Percentiles rank a stretch among this genome's conserved stretches.
Conservation (phyloP, 2,329 filamentous ascomycete species). For the Aquanectria penicillioides region DNA sequence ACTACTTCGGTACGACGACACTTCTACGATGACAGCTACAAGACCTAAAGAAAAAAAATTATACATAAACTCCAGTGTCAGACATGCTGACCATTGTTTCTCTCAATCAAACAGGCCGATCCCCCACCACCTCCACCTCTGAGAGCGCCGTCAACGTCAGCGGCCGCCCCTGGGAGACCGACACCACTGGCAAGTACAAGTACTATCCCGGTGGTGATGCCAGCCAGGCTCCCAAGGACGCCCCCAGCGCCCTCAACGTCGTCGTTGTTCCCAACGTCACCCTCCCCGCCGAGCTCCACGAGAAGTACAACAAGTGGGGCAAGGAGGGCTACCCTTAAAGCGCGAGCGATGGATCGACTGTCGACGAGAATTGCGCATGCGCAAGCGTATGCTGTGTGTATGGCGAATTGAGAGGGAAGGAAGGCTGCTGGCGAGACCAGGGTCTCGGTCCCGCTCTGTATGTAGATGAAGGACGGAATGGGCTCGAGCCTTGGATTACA, state of each 20-base stretch:
- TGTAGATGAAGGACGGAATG: constrained; percentile 38
- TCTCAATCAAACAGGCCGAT: constrained; percentile 66
- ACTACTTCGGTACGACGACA: constrained; percentile 76
- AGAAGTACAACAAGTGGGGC: constrained; percentile 99
- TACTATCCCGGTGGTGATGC: constrained; percentile 89
- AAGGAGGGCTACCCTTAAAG: constrained; percentile 86
- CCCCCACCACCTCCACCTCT: constrained; percentile 85
- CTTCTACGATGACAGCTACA: constrained; percentile 13
- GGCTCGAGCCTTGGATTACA: constrained; percentile 35
- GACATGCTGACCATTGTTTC: constrained; percentile 14
- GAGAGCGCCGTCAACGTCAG: constrained; percentile 81
- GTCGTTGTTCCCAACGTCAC: constrained; percentile 95
- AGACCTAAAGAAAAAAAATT: constrained; percentile 12
- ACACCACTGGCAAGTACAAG: constrained; percentile 73
- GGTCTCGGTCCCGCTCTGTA: constrained; percentile 20
- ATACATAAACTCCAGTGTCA: constrained; percentile 32
- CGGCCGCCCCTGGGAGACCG: constrained; percentile 92
- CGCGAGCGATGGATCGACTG: constrained; percentile 12
- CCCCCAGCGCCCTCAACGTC: constrained; percentile 93
- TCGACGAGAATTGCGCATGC: constrained; percentile 20
- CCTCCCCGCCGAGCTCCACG: constrained; percentile 91
- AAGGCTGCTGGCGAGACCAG: constrained; percentile 24
- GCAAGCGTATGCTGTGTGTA: constrained; percentile 23
- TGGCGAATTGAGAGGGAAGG: constrained; percentile 20
- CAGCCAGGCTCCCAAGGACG: constrained; percentile 80